Conservation (phyloP, 495 filamentous ascomycete genomes). For the Ramalina intermedia region DNA sequence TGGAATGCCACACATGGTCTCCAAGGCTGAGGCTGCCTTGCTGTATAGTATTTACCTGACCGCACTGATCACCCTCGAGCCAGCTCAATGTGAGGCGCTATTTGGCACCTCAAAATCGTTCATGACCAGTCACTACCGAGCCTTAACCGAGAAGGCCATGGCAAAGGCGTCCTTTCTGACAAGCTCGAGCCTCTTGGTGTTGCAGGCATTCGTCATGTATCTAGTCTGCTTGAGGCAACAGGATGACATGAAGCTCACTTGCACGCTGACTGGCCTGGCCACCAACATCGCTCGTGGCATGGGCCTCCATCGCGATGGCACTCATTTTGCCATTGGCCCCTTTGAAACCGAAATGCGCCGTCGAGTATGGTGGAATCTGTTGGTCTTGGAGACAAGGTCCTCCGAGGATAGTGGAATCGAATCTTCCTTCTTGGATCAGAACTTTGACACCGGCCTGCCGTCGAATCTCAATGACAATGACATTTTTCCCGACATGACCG, state of each 20-base stretch:
- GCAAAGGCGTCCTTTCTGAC: slow-evolving; percentile 40
- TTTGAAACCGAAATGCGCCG: slow-evolving; percentile 34
- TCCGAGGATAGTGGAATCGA: slow-evolving; percentile 80
- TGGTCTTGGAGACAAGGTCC: slow-evolving; percentile 58
- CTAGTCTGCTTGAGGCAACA: slow-evolving; percentile 22
- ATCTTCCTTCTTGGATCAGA: slow-evolving; percentile 48
- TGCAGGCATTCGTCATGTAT: slow-evolving; percentile 32
- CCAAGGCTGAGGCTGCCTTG: slow-evolving; percentile 28
- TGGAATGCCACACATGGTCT: slow-evolving; percentile 18
- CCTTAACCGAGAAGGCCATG: slow-evolving; percentile 38
- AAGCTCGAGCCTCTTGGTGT: slow-evolving; percentile 25
- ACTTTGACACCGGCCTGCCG: slow-evolving; percentile 62
- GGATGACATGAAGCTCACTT: slow-evolving; percentile 27
- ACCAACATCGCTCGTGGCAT: slow-evolving; percentile 30
- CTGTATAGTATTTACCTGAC: slow-evolving; percentile 37
- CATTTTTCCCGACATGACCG: slow-evolving; percentile 47
- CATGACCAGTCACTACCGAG: slow-evolving; percentile 37
- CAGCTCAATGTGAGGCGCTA: slow-evolving; percentile 24
- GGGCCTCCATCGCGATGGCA: slow-evolving; percentile 31
- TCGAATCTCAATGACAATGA: slow-evolving; percentile 72
- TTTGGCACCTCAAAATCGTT: slow-evolving; percentile 36
- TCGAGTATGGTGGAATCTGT: slow-evolving; percentile 62
- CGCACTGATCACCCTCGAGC: slow-evolving; percentile 25
- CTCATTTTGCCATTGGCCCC: slow-evolving; percentile 21
- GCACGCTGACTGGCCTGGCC: slow-evolving; percentile 29